These are phyloP conservation scores for Suillus occidentalis DNA, from an alignment of 768 basidiomycete species.

Conservation along the genomic window DNA sequence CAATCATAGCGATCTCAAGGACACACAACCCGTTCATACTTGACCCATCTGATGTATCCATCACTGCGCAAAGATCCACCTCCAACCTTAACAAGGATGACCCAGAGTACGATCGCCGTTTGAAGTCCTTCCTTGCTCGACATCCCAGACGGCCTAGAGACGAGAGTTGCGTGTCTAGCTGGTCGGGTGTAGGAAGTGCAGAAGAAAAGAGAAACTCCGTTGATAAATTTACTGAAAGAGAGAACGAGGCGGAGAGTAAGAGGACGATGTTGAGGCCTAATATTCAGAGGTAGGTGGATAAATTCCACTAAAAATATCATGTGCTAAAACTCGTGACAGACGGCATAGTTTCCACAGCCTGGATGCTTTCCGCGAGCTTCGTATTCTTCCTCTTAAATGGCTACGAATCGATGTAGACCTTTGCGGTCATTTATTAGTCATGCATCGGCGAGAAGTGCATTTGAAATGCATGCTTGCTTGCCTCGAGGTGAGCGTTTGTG, in stretches of 20 bases:
- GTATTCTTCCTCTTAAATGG: conserved; percentile 54
- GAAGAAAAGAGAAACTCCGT: conserved; percentile 14
- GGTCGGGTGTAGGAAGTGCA: conserved; percentile 39
- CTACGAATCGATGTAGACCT: conserved; percentile 82
- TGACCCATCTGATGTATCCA: conserved; percentile 26
- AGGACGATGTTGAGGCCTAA: conserved; percentile 5
- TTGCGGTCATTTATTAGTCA: conserved; percentile 69
- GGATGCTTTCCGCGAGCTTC: conserved; percentile 45
- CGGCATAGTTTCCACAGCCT: conserved; percentile 71
- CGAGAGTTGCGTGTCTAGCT: conserved; percentile 48
- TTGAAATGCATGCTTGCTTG: conserved; percentile 62
- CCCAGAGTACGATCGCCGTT: conserved; percentile 36
- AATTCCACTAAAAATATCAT: neutral
- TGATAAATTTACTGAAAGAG: conserved; percentile 12
- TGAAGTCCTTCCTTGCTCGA: conserved; percentile 21
- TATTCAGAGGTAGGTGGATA: conserved; percentile 4
- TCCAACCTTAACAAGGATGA: conserved; percentile 3
- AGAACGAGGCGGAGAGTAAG: conserved; percentile 11
- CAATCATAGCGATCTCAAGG: conserved; percentile 23
- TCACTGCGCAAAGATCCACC: conserved; percentile 1
- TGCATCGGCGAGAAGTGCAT: conserved; percentile 68
- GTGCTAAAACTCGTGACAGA: conserved; percentile 25
- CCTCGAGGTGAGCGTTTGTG: conserved; percentile 44
- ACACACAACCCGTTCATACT: conserved; percentile 24
- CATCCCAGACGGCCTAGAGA: conserved; percentile 6